Base-by-base conservation (phyloP, 129 eudicot genomes). In the Artemisia annua region DNA sequence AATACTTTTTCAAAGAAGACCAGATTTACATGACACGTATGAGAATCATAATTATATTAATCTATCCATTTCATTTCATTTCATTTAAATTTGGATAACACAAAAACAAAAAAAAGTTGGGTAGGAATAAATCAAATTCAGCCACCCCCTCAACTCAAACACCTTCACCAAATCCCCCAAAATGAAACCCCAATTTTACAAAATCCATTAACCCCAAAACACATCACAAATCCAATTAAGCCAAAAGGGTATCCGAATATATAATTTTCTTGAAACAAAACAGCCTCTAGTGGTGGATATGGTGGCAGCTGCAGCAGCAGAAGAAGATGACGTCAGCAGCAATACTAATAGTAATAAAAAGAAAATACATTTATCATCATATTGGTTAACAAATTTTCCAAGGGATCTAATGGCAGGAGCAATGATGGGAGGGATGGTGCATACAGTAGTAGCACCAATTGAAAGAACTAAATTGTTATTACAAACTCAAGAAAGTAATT, bases 401-500 rank as follows among this genome's bases (percentile, higher is more conserved):
- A 83, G 92, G 54, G 98, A 94, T 87, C 87, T 94, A 48, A 75
- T 89, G 82, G 91, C 98, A 30, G 97, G 97, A 24, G 96, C 96
- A 52, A 63, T 90, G 49, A 87, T 94, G 96, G 98, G 98, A 18
- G 96, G 98, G 8, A 82, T 81, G 83, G 97, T 94, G 69, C 98
- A 94, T 78, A 90, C 98, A 39, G 86, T 90, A 63, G 97, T 94
- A 56, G 97, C 98, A 55, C 98, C 98, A 15, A 90, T 90, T 61
- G 98, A 94, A 71, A 87, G 98, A 77, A 86, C 98, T 0, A 94
- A 94, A 85, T 87, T 94, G 24, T 75, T 94, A 55, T 78, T 94
- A 17, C 98, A 94, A 63, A 94, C 98, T 3, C 98, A 94, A 67
- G 98, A 94, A 65, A 94, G 98, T 66, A 94, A 94, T 49, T 72